phyloP scores from a whole-genome alignment of 208 protist genomes.

The Leishmania aethiopica region DNA sequence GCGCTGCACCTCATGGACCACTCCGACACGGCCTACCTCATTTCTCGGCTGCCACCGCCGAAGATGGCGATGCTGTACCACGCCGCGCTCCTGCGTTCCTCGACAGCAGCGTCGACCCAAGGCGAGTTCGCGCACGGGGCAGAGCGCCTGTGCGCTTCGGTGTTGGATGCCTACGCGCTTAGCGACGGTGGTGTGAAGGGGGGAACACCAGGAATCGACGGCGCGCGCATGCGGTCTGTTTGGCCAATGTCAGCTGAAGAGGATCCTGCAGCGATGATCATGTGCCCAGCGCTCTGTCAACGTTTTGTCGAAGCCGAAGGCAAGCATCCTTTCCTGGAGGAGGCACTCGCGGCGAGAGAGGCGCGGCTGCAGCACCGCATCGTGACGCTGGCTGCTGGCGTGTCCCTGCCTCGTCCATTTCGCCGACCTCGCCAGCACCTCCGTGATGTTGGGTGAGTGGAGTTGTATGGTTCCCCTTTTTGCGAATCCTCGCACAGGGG shows the following conservation, averaged over 20 bases:
- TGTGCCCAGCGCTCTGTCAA: not conserved
- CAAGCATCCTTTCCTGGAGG: not conserved
- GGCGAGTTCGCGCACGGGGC: not conserved
- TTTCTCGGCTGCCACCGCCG: slow-evolving; percentile 22
- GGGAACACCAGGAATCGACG: no score
- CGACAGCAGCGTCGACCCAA: not conserved
- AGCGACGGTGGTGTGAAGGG: not conserved
- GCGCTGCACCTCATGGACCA: slow-evolving; percentile 29
- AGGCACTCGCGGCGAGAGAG: slow-evolving; percentile 18
- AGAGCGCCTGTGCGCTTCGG: slow-evolving; percentile 22
- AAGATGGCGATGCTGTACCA: slow-evolving; percentile 33
- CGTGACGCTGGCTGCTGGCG: not conserved
- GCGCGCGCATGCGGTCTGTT: not conserved
- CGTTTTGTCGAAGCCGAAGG: not conserved
- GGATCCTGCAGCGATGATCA: not conserved
- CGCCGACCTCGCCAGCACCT: not conserved
- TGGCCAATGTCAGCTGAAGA: not conserved
- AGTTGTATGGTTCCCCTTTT: not conserved
- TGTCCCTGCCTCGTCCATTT: not conserved
- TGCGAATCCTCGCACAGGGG: not conserved
- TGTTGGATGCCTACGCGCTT: slow-evolving; percentile 21
- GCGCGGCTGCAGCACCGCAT: slow-evolving; percentile 5
- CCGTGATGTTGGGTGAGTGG: not conserved
- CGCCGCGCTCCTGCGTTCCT: slow-evolving; percentile 25
- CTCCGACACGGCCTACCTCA: slow-evolving; percentile 19